Conservation (phyloP, 2,329 filamentous ascomycete genomes). For the Colletotrichum limetticola region DNA sequence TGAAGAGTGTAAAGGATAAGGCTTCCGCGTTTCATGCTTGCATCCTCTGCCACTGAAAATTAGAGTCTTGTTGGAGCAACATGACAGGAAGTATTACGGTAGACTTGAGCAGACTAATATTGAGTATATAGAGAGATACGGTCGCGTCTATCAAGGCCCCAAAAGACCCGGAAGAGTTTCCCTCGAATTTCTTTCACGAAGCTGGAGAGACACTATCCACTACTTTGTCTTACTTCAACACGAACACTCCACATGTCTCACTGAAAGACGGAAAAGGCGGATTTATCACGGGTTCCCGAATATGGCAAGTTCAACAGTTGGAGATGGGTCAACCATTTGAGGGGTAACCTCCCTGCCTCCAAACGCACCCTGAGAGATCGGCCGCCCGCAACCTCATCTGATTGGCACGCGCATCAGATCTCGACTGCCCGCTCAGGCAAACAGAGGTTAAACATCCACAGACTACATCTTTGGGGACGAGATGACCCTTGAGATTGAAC, state of each 20-base stretch:
- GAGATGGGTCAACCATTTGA: background rate
- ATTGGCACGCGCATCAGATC: background rate
- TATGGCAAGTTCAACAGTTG: background rate
- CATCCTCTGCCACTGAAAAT: too few relatives aligned
- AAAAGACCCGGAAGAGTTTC: background rate
- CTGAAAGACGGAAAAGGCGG: background rate
- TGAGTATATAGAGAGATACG: background rate
- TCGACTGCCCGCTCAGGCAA: background rate
- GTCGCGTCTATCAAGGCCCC: background rate
- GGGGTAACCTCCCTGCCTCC: background rate
- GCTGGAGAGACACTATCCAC: background rate
- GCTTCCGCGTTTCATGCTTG: background rate
- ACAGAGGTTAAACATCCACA: background rate
- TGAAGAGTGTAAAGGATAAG: background rate
- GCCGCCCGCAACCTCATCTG: background rate
- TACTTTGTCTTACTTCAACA: background rate
- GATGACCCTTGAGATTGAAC: background rate
- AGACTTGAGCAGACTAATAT: background rate
- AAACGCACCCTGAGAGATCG: background rate
- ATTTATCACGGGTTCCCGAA: background rate
- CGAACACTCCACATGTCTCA: background rate
- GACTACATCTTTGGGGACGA: background rate
- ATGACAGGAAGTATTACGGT: background rate
- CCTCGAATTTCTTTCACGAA: background rate
- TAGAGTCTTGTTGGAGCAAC: background rate